phyloP scores from a whole-genome alignment of 164 flowering plant species.

The Litsea cubeba region DNA sequence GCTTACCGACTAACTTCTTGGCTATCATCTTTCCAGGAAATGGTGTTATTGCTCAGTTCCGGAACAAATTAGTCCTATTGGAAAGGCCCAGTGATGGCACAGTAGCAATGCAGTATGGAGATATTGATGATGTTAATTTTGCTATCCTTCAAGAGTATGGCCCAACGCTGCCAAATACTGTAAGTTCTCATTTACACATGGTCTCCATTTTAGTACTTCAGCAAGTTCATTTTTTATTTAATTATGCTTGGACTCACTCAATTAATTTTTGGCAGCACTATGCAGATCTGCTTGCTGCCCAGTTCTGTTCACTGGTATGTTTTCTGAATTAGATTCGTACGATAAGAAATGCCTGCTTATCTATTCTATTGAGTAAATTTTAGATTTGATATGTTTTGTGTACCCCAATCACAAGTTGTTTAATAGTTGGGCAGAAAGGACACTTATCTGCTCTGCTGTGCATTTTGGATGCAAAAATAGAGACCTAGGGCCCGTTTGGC shows the following conservation, averaged over 20 bases:
- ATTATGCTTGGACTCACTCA: slow-evolving; percentile 7
- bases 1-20: neutral
- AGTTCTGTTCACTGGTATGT: slow-evolving; percentile 65
- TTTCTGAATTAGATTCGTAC: neutral
- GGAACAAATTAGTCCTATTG: slow-evolving; percentile 58
- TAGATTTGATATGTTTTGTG: neutral
- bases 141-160: slow-evolving; percentile 54
- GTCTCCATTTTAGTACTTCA: neutral
- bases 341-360: neutral
- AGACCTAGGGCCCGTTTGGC: too few species aligned
- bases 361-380: neutral
- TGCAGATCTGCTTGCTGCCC: slow-evolving; percentile 80
- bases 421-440: neutral
- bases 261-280: slow-evolving; percentile 47
- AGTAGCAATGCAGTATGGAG: slow-evolving; percentile 75
- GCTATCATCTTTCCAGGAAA: slow-evolving; percentile 35
- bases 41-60: slow-evolving; percentile 31
- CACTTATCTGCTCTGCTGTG: neutral
- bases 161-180: slow-evolving; percentile 77
- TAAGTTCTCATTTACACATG: slow-evolving; percentile 30
- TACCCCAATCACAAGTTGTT: neutral
- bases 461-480: too few species aligned
- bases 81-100: slow-evolving; percentile 78
- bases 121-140: slow-evolving; percentile 50
- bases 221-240: slow-evolving; percentile 1